Evolutionary conservation across 1,284 basidiomycete genomes (phyloP).

Genomic region (Porogramme epimiltina): DNA sequence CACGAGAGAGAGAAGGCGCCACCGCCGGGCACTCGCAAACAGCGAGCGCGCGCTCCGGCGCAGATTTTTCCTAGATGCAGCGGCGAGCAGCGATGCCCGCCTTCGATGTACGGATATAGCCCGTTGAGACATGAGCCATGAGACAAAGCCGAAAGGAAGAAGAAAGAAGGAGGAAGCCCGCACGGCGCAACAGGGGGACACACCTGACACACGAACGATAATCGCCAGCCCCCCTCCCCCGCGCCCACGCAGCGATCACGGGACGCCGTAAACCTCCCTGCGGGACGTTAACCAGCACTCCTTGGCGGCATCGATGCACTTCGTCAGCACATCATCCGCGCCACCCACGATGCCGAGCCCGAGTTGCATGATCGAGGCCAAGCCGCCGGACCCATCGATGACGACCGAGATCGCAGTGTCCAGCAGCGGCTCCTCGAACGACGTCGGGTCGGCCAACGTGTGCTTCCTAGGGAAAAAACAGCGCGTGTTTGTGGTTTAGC

Average conservation of each 20-base stretch:
- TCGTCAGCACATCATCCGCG: conserved; percentile 39
- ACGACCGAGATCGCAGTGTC: conserved; percentile 71
- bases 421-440: conserved; percentile 88
- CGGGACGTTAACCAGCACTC: conserved; percentile 30
- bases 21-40: too few relatives aligned
- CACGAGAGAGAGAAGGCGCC: too few relatives aligned
- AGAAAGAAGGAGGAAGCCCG: too few relatives aligned
- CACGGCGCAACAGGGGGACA: too few relatives aligned
- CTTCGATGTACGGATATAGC: too few relatives aligned
- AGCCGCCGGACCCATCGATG: conserved; percentile 52
- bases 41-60: too few relatives aligned
- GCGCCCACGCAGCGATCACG: conserved; percentile 5
- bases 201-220: too few relatives aligned
- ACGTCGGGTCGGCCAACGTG: conserved; percentile 81
- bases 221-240: too few relatives aligned
- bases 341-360: conserved; percentile 44
- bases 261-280: conserved; percentile 21
- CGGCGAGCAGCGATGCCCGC: too few relatives aligned
- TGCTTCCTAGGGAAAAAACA: conserved; percentile 46
- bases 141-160: too few relatives aligned
- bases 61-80: too few relatives aligned
- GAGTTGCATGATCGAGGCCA: conserved; percentile 62
- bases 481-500: background rate
- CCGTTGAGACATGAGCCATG: too few relatives aligned
- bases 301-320: conserved; percentile 51